A percentile compares a stretch with the other conserved stretches of the same genome.
Evolutionary conservation across 2,329 filamentous ascomycete genomes (phyloP).

Genomic region (Nothophoma quercina): DNA sequence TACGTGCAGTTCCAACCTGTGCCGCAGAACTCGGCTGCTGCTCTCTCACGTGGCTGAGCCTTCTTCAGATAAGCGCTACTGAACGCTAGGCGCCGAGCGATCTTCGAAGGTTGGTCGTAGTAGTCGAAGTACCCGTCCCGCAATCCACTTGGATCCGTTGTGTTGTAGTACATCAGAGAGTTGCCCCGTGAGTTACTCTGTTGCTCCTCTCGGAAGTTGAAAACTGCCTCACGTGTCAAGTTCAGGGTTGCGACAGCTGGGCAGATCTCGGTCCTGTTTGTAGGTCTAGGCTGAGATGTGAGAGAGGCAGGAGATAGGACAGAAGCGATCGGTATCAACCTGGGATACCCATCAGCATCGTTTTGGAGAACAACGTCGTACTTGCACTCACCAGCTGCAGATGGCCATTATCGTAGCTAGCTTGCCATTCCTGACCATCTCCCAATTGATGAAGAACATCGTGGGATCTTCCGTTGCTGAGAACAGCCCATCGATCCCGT

Average conservation of each 20-base stretch:
- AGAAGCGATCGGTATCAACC: slow-evolving; percentile 49
- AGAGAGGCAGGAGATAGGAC: slow-evolving; percentile 47
- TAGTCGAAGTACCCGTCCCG: slow-evolving; percentile 44
- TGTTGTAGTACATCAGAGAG: slow-evolving; percentile 45
- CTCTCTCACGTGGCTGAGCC: slow-evolving; percentile 34
- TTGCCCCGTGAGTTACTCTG: slow-evolving; percentile 28
- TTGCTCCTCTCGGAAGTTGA: slow-evolving; percentile 40
- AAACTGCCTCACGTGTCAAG: slow-evolving; percentile 40
- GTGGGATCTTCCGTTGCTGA: slow-evolving; percentile 47
- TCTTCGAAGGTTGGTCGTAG: slow-evolving; percentile 49
- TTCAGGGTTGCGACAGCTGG: slow-evolving; percentile 39
- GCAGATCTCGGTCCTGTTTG: slow-evolving; percentile 29
- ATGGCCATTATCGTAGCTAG: slow-evolving; percentile 47
- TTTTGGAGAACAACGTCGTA: background rate
- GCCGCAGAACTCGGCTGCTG: slow-evolving; percentile 39
- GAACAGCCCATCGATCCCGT: slow-evolving; percentile 49
- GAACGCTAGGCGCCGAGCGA: slow-evolving; percentile 39
- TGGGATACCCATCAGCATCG: slow-evolving; percentile 18
- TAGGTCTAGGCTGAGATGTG: slow-evolving; percentile 39
- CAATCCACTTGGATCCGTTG: slow-evolving; percentile 37
- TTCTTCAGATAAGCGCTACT: slow-evolving; percentile 45
- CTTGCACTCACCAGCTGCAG: slow-evolving; percentile 41
- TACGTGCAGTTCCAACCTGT: slow-evolving; percentile 49
- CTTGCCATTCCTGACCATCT: slow-evolving; percentile 48
- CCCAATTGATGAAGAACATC: slow-evolving; percentile 43